Evolutionary conservation across 169 alveolate species (phyloP), one percentile per base, ranked within the genome.

Genomic region (Toxoplasma gondii): DNA sequence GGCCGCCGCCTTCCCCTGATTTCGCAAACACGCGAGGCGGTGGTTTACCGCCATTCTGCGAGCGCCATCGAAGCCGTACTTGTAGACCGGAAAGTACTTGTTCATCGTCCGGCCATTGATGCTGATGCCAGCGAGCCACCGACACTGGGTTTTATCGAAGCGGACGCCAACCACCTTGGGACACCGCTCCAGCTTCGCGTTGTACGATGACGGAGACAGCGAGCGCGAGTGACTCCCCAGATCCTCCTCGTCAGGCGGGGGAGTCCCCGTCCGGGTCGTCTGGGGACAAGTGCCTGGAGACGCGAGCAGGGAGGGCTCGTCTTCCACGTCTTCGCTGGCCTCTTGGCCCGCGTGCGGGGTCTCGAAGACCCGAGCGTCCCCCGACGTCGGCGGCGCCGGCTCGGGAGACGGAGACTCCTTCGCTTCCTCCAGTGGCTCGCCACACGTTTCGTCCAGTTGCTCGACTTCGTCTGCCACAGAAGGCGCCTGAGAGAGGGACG

Each of bases 141-240:
- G 94, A 36, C 88, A 88, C 81, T 92, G 94, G 49, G 92, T 92
- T 31, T 88, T 81, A 44, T 92, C 94, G 45, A 92, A 92, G 54
- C 88, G 88, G n/a, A 92, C 94, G 39, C 94, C 94, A 5, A 88
- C 88, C 31, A 92, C 94, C 45, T 83, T 92, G 2, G 94, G 94
- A 22, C 88, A 49, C 9, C 92, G 34, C 41, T 83, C 84, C 29
- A 92, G 88, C 0, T 54, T 90, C 54, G 90, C 90, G 41, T 43
- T 24, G 90, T 41, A 38, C 38, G 53, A 82, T 34, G 90, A 38
- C n/a, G 90, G 90, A 22, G 90, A 82, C 10, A 82, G 90, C 38
- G 90, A 82, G 27, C 90, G 90, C 54, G 86, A 78, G 86, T 78
- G 86, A 27, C 45, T 78, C 22, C 86, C 86, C 7, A n/a, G 12